A percentile compares a stretch with the other conserved stretches of the same genome.
phyloP scores from a whole-genome alignment of 2,329 filamentous ascomycete genomes.

The Alternaria atra region DNA sequence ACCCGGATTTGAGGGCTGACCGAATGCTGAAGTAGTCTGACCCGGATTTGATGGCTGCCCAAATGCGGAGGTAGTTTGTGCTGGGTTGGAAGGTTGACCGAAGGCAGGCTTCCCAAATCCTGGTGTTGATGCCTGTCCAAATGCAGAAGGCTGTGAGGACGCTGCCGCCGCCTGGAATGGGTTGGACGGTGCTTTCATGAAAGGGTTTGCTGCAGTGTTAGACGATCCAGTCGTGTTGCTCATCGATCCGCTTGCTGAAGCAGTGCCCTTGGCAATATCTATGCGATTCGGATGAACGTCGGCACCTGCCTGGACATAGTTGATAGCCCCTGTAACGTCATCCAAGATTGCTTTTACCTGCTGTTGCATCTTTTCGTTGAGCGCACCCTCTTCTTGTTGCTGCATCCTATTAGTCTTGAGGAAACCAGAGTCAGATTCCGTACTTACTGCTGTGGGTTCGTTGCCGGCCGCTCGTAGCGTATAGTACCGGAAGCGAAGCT shows the following conservation, averaged over 20 bases:
- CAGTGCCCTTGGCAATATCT: conserved; percentile 41
- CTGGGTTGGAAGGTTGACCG: conserved; percentile 51
- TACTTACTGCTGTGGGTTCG: conserved; percentile 60
- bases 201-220: conserved; percentile 31
- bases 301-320: conserved; percentile 48
- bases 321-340: conserved; percentile 72
- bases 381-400: conserved; percentile 67
- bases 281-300: conserved; percentile 47
- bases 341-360: conserved; percentile 76
- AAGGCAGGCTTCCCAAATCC: conserved; percentile 51
- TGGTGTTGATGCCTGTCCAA: conserved; percentile 50
- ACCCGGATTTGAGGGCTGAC: conserved; percentile 48
- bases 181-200: conserved; percentile 30
- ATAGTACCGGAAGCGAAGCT: conserved; percentile 79
- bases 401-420: conserved; percentile 45
- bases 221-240: conserved; percentile 13
- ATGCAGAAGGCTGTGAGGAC: conserved; percentile 34
- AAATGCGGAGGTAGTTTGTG: conserved; percentile 42
- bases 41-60: conserved; percentile 49
- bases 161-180: conserved; percentile 20
- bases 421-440: not conserved
- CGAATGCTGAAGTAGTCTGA: conserved; percentile 47
- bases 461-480: conserved; percentile 70
- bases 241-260: conserved; percentile 11
- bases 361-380: conserved; percentile 70